Percentiles rank a stretch among this genome's conserved stretches.
These are phyloP conservation scores for Diversispora eburnea DNA, from an alignment of 192 early-diverging fungal species.

Conservation along the genomic window DNA sequence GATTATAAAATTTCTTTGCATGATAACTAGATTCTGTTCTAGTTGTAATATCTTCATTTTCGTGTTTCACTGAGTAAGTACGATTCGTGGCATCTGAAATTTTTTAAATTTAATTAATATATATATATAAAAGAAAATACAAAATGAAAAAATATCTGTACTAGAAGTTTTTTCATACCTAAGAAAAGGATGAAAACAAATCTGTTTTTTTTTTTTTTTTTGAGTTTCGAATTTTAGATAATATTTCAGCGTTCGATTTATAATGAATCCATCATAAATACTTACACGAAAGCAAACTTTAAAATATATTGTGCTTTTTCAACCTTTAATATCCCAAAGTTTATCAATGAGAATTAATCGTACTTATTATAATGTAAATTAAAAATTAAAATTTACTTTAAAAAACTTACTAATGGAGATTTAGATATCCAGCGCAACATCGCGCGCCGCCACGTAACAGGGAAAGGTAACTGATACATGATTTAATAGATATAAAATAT, in stretches of 20 bases:
- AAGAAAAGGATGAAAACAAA: slow-evolving; percentile 53
- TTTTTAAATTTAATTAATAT: not conserved
- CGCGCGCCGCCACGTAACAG: slow-evolving; percentile 43
- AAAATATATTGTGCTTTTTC: slow-evolving; percentile 38
- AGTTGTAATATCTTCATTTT: slow-evolving; percentile 30
- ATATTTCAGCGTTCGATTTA: not conserved
- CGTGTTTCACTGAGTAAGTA: slow-evolving; percentile 35
- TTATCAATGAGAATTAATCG: not conserved
- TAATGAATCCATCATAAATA: not conserved
- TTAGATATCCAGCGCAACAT: slow-evolving; percentile 44
- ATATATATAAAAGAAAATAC: not conserved
- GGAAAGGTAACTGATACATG: slow-evolving; percentile 43
- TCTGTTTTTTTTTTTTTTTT: too few relatives aligned
- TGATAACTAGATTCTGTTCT: slow-evolving; percentile 37
- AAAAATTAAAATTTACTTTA: not conserved
- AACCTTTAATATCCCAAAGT: slow-evolving; percentile 12
- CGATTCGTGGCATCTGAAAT: slow-evolving; percentile 49
- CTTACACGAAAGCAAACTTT: slow-evolving; percentile 54
- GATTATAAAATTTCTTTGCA: slow-evolving; percentile 54
- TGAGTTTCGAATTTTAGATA: not conserved
- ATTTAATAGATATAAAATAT: too few relatives aligned
- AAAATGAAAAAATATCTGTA: not conserved
- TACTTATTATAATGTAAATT: not conserved
- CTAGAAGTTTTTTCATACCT: slow-evolving; percentile 32
- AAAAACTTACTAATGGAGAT: slow-evolving; percentile 38